These are phyloP conservation scores for Trypanosoma scelopori DNA, from an alignment of 208 protist genomes.

Conservation along the genomic window DNA sequence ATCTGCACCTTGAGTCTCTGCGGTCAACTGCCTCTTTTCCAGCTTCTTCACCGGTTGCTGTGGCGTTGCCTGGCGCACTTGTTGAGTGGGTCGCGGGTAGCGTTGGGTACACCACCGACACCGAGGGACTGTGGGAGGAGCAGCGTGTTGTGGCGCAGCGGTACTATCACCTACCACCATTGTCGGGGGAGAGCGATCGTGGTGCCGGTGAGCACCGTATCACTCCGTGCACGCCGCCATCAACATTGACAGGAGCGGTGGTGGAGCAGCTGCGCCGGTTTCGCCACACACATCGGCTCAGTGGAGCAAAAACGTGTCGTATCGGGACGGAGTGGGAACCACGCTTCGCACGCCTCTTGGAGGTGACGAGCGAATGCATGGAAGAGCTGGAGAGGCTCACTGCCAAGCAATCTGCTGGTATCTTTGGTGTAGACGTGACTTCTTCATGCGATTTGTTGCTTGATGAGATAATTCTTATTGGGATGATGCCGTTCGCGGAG, in stretches of 20 bases:
- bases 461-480: constrained; percentile 58
- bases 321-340: constrained; percentile 6
- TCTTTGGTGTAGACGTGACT: neutral
- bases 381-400: neutral
- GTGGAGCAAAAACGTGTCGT: neutral
- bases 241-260: constrained; percentile 40
- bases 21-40: neutral
- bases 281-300: constrained; percentile 1
- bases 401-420: neutral
- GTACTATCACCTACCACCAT: constrained; percentile 42
- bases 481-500: constrained; percentile 43
- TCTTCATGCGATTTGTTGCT: constrained; percentile 42
- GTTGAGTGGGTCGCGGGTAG: constrained; percentile 63
- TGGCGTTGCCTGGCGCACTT: constrained; percentile 27
- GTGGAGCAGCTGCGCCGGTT: constrained; percentile 53
- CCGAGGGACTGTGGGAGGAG: constrained; percentile 58
- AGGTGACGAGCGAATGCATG: constrained; percentile 1
- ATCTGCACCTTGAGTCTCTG: constrained; percentile 12
- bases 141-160: constrained; percentile 42
- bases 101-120: constrained; percentile 65
- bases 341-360: constrained; percentile 28
- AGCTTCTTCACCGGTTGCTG: neutral
- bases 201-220: neutral
- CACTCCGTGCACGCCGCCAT: constrained; percentile 1
- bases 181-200: neutral